Evolutionary conservation across 257 asterid species (phyloP).

Genomic region (Eucommia ulmoides): DNA sequence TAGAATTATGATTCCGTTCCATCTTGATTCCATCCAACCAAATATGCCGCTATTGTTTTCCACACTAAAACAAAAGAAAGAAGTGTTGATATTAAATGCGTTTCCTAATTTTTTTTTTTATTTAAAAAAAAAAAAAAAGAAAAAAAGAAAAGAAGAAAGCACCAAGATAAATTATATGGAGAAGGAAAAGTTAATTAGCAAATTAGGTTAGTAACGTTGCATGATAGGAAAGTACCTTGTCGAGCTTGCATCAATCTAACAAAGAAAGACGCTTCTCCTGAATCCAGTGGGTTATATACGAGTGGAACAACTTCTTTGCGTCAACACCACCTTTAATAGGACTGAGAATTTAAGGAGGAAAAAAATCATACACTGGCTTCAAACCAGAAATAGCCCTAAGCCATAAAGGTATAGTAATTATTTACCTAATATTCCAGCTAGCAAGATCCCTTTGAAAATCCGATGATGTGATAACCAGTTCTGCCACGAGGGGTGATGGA

Average conservation of each 20-base stretch:
- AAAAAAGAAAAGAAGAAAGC: no score
- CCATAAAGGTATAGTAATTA: neutral
- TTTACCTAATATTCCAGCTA: conserved; percentile 70
- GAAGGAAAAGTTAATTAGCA: no score
- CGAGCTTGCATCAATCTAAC: conserved; percentile 75
- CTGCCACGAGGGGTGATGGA: conserved; percentile 65
- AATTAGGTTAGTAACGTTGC: no score
- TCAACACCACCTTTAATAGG: conserved; percentile 76
- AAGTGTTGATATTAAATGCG: no score
- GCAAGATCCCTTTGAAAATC: conserved; percentile 83
- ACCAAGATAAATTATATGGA: no score
- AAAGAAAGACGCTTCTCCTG: conserved; percentile 70
- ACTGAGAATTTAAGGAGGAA: conserved; percentile 29
- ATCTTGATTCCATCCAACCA: no score
- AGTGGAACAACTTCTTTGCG: conserved; percentile 81
- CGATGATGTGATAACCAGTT: conserved; percentile 70
- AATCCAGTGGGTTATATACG: conserved; percentile 70
- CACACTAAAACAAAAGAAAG: no score
- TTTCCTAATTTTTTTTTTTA: no score
- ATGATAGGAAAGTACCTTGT: conserved; percentile 45
- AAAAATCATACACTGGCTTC: conserved; percentile 1
- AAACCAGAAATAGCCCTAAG: conserved; percentile 1
- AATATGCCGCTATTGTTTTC: no score
- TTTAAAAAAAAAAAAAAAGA: no score
- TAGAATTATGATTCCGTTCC: no score